Evolutionary conservation across 192 early-diverging fungal genomes (phyloP).

Genomic region (Coemansia sp.): DNA sequence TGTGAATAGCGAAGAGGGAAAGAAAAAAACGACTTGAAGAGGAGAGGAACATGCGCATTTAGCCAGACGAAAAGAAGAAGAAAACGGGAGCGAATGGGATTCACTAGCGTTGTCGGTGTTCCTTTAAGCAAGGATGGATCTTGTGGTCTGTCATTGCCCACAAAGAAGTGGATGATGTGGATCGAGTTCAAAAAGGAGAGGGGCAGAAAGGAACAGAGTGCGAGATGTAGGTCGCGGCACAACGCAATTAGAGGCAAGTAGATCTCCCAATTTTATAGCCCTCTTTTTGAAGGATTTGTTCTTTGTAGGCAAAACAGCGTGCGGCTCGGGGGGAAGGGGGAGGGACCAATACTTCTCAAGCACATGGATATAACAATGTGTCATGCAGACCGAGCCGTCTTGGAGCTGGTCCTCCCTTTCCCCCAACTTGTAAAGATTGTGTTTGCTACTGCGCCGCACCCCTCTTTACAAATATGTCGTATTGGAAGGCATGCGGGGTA

Average conservation of each 20-base stretch:
- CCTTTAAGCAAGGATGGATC: constrained; percentile 8
- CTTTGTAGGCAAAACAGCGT: not conserved
- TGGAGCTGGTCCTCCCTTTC: not conserved
- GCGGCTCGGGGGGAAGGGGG: not conserved
- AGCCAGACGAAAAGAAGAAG: not conserved
- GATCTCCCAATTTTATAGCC: not conserved
- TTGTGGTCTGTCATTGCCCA: not conserved
- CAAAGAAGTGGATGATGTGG: not conserved
- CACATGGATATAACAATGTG: not conserved
- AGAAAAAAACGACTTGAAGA: not conserved
- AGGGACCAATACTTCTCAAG: not conserved
- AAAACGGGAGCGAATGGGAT: not conserved
- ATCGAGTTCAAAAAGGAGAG: not conserved
- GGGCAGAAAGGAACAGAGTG: not conserved
- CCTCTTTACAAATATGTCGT: not conserved
- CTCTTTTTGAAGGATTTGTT: not conserved
- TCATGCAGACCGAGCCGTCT: constrained; percentile 1
- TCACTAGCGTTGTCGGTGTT: not conserved
- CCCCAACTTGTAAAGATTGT: not conserved
- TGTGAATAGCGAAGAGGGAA: not conserved
- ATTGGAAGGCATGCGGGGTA: constrained; percentile 1
- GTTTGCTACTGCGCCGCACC: constrained; percentile 4
- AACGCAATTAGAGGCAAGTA: not conserved
- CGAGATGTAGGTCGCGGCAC: not conserved
- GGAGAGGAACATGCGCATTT: constrained; percentile 1